These are phyloP conservation scores for Fraxinus quadrangulata DNA, from an alignment of 257 asterid genomes.

Conservation along the genomic window DNA sequence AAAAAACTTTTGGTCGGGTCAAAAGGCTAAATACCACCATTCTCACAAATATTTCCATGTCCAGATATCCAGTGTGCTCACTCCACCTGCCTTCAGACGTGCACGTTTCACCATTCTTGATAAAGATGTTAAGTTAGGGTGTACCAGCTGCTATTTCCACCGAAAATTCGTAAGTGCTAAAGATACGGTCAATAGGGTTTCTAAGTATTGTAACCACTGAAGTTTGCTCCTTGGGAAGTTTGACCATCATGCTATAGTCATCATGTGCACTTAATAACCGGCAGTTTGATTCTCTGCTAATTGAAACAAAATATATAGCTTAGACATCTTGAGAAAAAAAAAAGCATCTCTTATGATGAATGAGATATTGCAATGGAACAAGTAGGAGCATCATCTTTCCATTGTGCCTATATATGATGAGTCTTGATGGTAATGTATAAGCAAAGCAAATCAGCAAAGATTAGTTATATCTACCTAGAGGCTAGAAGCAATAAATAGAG, in stretches of 20 bases:
- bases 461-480: not conserved
- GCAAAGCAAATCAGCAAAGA: conserved; percentile 11
- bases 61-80: conserved; percentile 94
- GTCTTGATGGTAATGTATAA: not conserved
- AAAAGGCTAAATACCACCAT: too few species aligned
- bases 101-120: conserved; percentile 52
- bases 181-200: conserved; percentile 90
- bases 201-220: conserved; percentile 91
- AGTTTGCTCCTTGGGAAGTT: conserved; percentile 71
- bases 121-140: conserved; percentile 83
- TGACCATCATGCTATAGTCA: conserved; percentile 87
- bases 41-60: conserved; percentile 78
- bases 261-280: conserved; percentile 85
- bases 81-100: conserved; percentile 61
- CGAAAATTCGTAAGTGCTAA: conserved; percentile 91
- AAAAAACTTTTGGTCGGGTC: too few species aligned
- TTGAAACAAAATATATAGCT: conserved; percentile 24
- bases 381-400: conserved; percentile 17
- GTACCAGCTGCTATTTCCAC: conserved; percentile 93
- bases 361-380: not conserved
- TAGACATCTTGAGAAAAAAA: conserved; percentile 16
- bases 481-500: conserved; percentile 15
- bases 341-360: conserved; percentile 2
- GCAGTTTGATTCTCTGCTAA: conserved; percentile 78
- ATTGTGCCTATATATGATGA: conserved; percentile 6